Percentiles rank a stretch among this genome's conserved stretches.
Conservation (phyloP, 768 basidiomycete genomes). For the Suillus luteus region DNA sequence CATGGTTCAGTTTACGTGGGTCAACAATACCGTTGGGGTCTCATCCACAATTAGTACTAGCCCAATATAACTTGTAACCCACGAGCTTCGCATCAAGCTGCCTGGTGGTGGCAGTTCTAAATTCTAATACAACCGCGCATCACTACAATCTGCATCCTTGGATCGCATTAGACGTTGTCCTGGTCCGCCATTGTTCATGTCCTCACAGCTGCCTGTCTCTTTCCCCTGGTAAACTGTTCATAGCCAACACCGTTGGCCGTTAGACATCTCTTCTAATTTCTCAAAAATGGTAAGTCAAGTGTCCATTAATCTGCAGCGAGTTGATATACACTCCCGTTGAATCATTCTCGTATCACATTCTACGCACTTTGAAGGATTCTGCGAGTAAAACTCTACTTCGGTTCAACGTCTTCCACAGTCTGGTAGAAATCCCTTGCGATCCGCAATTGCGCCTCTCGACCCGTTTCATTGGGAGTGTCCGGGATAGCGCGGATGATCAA, state of each 20-base stretch:
- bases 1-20: no score
- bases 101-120: slow-evolving; percentile 4
- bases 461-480: slow-evolving; percentile 63
- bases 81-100: background rate
- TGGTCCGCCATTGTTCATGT: slow-evolving; percentile 5
- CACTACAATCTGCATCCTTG: slow-evolving; percentile 32
- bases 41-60: background rate
- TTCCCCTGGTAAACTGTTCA: slow-evolving; percentile 1
- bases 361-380: background rate
- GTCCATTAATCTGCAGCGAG: background rate
- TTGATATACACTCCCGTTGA: background rate
- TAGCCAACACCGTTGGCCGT: background rate
- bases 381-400: slow-evolving; percentile 38
- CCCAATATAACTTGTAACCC: background rate
- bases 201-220: background rate
- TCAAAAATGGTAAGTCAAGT: background rate
- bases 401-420: slow-evolving; percentile 71
- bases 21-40: background rate
- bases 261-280: background rate
- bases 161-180: slow-evolving; percentile 7
- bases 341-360: slow-evolving; percentile 5
- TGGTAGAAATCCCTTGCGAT: slow-evolving; percentile 86
- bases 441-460: slow-evolving; percentile 70
- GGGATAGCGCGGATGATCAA: slow-evolving; percentile 73
- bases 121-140: background rate